These are phyloP conservation scores for Erigeron canadensis DNA, from an alignment of 129 eudicot species.

Conservation along the genomic window DNA sequence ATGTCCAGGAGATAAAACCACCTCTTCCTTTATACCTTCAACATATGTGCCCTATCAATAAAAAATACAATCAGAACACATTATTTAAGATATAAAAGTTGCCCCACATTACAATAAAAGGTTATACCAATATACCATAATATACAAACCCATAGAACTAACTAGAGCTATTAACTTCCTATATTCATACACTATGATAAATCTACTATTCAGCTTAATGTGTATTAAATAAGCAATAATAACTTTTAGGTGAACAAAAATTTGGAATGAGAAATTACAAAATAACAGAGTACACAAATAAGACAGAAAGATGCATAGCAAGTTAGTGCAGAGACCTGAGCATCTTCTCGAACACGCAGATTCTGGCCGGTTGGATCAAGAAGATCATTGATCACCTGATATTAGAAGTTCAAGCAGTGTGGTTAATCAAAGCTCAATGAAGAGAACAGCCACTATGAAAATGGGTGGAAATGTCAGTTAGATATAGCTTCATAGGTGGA, in stretches of 20 bases:
- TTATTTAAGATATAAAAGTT: neutral
- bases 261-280: constrained; percentile 6
- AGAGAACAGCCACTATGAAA: neutral
- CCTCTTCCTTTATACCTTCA: constrained; percentile 99
- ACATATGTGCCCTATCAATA: constrained; percentile 88
- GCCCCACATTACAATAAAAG: constrained; percentile 14
- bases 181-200: neutral
- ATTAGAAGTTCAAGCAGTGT: constrained; percentile 29
- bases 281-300: neutral
- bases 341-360: constrained; percentile 98
- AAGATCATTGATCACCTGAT: constrained; percentile 94
- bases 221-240: neutral
- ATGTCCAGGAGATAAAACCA: constrained; percentile 98
- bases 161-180: neutral
- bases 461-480: constrained; percentile 21
- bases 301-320: constrained; percentile 10
- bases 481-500: neutral
- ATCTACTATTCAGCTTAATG: constrained; percentile 15
- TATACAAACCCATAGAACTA: neutral
- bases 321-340: constrained; percentile 60
- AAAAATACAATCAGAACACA: constrained; percentile 15
- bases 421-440: constrained; percentile 13
- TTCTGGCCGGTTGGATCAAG: constrained; percentile 99
- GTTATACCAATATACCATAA: constrained; percentile 10
- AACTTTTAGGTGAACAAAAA: neutral